Evolutionary conservation across 2,329 filamentous ascomycete species (phyloP), one percentile per base, ranked within the genome.

Genomic region (Fusarium sp.): DNA sequence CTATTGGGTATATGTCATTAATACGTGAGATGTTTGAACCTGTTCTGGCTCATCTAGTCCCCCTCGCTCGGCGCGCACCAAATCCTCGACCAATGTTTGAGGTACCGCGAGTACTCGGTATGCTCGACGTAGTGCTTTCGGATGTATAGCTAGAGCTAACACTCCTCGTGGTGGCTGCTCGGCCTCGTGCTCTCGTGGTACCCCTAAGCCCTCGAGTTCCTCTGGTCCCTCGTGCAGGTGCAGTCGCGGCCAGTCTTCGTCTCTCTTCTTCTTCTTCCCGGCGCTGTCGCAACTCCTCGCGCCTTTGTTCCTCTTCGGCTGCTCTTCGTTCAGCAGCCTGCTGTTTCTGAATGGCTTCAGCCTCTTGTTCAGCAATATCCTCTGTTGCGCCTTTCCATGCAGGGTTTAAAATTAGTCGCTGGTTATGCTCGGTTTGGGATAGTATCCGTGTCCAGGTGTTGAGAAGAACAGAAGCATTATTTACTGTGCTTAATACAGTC

Each of bases 391-490:
- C 96, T 79, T 95, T 92, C 94, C 95, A 99, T 65, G 90, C 86
- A 4, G 94, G 93, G 78, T 97, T 93, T 49, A 98, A 87, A 48
- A 99, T 92, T 56, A 99, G 86, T 29, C 96, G 91, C 81, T 98
- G 95, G 79, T 97, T 98, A 83, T 99, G 96, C 82, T 99, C 96
- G 9, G 96, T 98, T 82, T 99, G 96, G 11, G 94, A 96, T 18
- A 99, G 89, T 73, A 99, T 98, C 58, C 94, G 91, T 14, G 94
- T 97, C 95, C 95, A 99, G 21, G 95, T 97, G 77, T 97, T 94
- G 37, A 99, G 90, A 19, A 99, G 88, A 3, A 93, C 93, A 19
- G 95, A 97, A 7, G 96, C 94, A 61, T 95, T 95, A 73, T 89
- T 88, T 45, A 98, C 94, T 7, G 96, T 98, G 69, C 89, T 88